Evolutionary conservation across 1,139 yeast species (phyloP).

Genomic region (Saccharomyces hybrid): DNA sequence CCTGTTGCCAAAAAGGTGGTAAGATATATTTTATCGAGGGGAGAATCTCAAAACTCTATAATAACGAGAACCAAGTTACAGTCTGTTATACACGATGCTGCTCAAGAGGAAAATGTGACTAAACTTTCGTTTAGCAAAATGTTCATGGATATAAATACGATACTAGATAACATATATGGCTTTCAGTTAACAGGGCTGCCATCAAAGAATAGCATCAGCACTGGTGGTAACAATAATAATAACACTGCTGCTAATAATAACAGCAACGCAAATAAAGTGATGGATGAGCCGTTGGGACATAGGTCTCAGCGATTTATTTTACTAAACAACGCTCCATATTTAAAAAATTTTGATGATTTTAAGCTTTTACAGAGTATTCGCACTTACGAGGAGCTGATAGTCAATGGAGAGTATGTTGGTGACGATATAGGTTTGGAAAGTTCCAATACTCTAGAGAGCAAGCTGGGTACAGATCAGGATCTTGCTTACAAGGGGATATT

Average conservation of each 20-base stretch:
- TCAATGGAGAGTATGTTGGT: constrained; percentile 18
- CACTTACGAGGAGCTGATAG: constrained; percentile 13
- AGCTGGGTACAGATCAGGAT: constrained; percentile 13
- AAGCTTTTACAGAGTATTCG: constrained; percentile 12
- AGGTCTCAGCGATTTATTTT: constrained; percentile 22
- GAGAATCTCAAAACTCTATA: constrained; percentile 20
- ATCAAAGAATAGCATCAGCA: constrained; percentile 6
- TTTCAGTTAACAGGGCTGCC: constrained; percentile 18
- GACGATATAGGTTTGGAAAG: constrained; percentile 12
- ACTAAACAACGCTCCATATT: constrained; percentile 13
- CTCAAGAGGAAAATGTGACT: constrained; percentile 16
- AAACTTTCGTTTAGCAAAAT: constrained; percentile 12
- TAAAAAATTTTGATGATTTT: constrained; percentile 14
- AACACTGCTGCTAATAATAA: neutral
- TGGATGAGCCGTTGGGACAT: constrained; percentile 5
- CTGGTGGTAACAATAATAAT: neutral
- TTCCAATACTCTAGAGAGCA: constrained; percentile 11
- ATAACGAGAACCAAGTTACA: constrained; percentile 17
- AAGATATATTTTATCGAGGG: constrained; percentile 17
- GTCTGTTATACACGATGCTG: constrained; percentile 15
- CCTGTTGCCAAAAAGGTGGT: constrained; percentile 17
- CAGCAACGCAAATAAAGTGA: neutral
- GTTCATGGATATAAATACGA: constrained; percentile 14
- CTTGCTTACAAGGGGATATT: constrained; percentile 23
- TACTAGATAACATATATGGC: constrained; percentile 23